Evolutionary conservation across 2,329 filamentous ascomycete genomes (phyloP).

Genomic region (Clarireedia monteithiana): DNA sequence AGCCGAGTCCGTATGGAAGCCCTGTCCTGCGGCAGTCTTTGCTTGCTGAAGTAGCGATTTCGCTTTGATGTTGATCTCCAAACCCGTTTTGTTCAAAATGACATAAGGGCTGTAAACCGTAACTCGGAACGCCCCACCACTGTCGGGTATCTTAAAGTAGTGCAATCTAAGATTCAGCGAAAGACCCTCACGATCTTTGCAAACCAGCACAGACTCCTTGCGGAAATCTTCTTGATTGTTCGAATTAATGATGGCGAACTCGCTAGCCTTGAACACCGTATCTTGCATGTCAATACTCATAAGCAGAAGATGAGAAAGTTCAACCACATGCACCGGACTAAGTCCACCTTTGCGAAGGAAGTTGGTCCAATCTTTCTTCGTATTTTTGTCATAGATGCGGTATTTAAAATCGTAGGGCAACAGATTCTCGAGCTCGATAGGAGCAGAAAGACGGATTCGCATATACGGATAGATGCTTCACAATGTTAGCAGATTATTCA

Average conservation of each 20-base stretch:
- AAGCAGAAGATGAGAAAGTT: constrained; percentile 85
- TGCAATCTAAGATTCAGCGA: constrained; percentile 77
- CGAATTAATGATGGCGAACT: constrained; percentile 95
- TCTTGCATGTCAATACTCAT: constrained; percentile 96
- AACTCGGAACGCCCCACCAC: constrained; percentile 92
- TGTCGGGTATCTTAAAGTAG: constrained; percentile 83
- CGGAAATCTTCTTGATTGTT: constrained; percentile 81
- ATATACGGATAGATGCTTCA: constrained; percentile 82
- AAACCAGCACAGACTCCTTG: constrained; percentile 68
- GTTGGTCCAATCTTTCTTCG: constrained; percentile 97
- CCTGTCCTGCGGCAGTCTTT: constrained; percentile 76
- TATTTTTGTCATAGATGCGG: constrained; percentile 97
- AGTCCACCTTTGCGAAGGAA: constrained; percentile 94
- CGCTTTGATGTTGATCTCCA: constrained; percentile 79
- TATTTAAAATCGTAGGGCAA: constrained; percentile 99
- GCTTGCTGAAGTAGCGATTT: constrained; percentile 83
- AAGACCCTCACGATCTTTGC: constrained; percentile 79
- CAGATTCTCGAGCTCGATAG: constrained; percentile 88
- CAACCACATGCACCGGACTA: constrained; percentile 94
- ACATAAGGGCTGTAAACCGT: constrained; percentile 94
- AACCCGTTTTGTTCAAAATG: constrained; percentile 87
- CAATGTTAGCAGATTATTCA: constrained; percentile 26
- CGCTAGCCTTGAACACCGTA: constrained; percentile 86
- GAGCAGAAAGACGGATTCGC: constrained; percentile 84
- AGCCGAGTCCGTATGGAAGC: constrained; percentile 43